phyloP scores from a whole-genome alignment of 2,329 filamentous ascomycete genomes.

The Colletotrichum horii region DNA sequence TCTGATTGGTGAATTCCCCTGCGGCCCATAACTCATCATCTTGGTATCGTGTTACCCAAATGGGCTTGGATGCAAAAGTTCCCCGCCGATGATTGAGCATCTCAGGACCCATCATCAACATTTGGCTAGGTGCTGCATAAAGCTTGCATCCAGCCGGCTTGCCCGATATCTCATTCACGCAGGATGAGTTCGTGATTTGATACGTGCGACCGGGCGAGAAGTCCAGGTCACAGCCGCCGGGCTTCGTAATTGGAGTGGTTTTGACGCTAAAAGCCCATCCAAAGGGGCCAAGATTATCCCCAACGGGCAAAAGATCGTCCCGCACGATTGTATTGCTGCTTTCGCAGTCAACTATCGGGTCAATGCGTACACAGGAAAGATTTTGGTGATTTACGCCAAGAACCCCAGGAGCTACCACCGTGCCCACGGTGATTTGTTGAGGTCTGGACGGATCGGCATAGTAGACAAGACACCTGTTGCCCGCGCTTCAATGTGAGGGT shows the following conservation, averaged over 20 bases:
- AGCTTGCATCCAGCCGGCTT: constrained; percentile 62
- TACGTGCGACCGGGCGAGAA: constrained; percentile 38
- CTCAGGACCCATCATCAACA: constrained; percentile 56
- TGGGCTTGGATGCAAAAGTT: constrained; percentile 62
- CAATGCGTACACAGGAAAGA: constrained; percentile 68
- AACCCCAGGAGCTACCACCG: constrained; percentile 65
- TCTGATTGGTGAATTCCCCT: constrained; percentile 66
- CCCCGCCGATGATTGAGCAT: constrained; percentile 62
- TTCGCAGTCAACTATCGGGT: constrained; percentile 37
- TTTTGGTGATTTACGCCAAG: constrained; percentile 73
- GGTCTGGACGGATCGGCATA: constrained; percentile 53
- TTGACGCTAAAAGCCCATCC: background rate
- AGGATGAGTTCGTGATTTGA: constrained; percentile 50
- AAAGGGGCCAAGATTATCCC: constrained; percentile 26
- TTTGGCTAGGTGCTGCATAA: constrained; percentile 47
- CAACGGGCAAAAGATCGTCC: constrained; percentile 30
- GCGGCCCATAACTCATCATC: constrained; percentile 66
- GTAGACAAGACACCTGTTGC: constrained; percentile 50
- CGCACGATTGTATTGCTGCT: constrained; percentile 55
- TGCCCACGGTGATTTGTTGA: constrained; percentile 55
- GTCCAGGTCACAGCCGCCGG: background rate
- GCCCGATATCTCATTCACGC: constrained; percentile 60
- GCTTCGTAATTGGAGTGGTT: background rate
- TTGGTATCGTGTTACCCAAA: constrained; percentile 62
- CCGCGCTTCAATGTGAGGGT: constrained; percentile 36